Evolutionary conservation across 768 basidiomycete species (phyloP).

Genomic region (Amanita fuliginea): DNA sequence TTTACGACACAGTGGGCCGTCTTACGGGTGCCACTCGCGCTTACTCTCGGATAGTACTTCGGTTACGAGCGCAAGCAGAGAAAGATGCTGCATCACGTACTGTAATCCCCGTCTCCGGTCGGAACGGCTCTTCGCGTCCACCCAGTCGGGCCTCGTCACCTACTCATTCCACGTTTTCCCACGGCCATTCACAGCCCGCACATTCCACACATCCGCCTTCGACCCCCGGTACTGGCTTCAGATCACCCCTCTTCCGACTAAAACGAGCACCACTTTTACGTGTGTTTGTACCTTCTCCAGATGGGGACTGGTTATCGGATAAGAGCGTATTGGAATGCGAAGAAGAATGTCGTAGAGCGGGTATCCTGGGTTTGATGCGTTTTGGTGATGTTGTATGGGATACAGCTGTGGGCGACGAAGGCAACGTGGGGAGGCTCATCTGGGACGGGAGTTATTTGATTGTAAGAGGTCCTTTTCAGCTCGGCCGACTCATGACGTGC

Average conservation of each 20-base stretch:
- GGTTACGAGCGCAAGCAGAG: slow-evolving; percentile 73
- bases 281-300: slow-evolving; percentile 79
- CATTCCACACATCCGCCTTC: slow-evolving; percentile 13
- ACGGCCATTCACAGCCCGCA: slow-evolving; percentile 27
- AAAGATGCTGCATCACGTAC: slow-evolving; percentile 26
- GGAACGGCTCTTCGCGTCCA: slow-evolving; percentile 23
- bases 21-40: slow-evolving; percentile 58
- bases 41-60: slow-evolving; percentile 71
- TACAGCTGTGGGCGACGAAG: slow-evolving; percentile 76
- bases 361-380: slow-evolving; percentile 49
- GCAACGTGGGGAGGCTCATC: slow-evolving; percentile 70
- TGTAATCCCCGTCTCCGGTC: slow-evolving; percentile 11
- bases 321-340: slow-evolving; percentile 75
- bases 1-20: slow-evolving; percentile 32
- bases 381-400: slow-evolving; percentile 85
- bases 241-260: slow-evolving; percentile 58
- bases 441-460: slow-evolving; percentile 89
- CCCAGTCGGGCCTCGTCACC: slow-evolving; percentile 66
- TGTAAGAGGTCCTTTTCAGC: slow-evolving; percentile 35
- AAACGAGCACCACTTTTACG: slow-evolving; percentile 68
- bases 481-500: slow-evolving; percentile 5
- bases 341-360: slow-evolving; percentile 62
- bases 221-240: slow-evolving; percentile 27
- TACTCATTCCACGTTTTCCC: slow-evolving; percentile 36
- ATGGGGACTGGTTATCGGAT: slow-evolving; percentile 82